Conservation (phyloP, 2,329 filamentous ascomycete species). For the Graphilbum sp. region DNA sequence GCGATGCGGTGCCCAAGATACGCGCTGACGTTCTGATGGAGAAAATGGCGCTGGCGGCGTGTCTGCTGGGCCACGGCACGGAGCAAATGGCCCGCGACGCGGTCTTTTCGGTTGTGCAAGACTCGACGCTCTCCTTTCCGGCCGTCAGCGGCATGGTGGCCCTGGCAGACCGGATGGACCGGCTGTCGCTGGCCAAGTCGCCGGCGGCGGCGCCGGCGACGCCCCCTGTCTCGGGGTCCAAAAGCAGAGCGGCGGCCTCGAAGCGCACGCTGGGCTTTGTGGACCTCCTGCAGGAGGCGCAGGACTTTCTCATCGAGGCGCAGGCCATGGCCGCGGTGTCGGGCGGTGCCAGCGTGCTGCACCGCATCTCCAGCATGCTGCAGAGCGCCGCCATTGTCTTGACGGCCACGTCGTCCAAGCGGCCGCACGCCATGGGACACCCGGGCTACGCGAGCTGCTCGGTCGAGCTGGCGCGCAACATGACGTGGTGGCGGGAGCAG, state of each 20-base stretch:
- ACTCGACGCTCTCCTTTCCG: conserved; percentile 82
- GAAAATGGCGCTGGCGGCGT: conserved; percentile 48
- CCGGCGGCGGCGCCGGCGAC: conserved; percentile 10
- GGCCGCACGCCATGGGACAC: conserved; percentile 28
- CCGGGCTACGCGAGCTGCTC: conserved; percentile 45
- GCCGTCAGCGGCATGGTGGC: conserved; percentile 34
- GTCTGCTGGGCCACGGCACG: conserved; percentile 51
- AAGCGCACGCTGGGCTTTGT: conserved; percentile 29
- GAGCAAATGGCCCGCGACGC: conserved; percentile 63
- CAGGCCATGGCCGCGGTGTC: conserved; percentile 38
- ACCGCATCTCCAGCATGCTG: conserved; percentile 44
- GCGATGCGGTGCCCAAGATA: conserved; percentile 7
- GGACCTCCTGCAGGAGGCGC: conserved; percentile 45
- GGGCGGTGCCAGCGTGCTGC: conserved; percentile 41
- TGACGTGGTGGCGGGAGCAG: conserved; percentile 50
- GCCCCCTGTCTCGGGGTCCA: not conserved
- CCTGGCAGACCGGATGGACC: conserved; percentile 11
- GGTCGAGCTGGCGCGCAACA: conserved; percentile 52
- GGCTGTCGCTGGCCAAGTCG: conserved; percentile 16
- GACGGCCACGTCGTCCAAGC: conserved; percentile 38
- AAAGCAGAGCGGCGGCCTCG: conserved; percentile 11
- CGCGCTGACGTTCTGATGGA: conserved; percentile 25
- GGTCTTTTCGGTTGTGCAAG: conserved; percentile 76
- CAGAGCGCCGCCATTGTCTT: conserved; percentile 50
- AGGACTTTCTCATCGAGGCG: conserved; percentile 47